Evolutionary conservation across 2,329 filamentous ascomycete species (phyloP).

Genomic region (Colletotrichum lupini): DNA sequence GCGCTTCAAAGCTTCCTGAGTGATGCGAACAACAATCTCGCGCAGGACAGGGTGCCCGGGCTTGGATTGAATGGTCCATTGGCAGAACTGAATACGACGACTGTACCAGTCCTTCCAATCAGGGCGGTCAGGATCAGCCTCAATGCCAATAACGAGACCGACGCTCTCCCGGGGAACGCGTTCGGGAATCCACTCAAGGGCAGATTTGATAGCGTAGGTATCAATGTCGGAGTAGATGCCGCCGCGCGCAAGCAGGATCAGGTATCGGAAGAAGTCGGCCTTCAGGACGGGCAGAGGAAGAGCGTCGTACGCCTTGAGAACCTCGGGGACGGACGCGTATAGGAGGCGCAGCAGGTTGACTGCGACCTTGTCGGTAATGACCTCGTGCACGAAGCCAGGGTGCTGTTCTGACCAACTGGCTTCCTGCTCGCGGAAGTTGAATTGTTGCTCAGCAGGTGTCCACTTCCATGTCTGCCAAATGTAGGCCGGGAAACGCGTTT

Average conservation of each 20-base stretch:
- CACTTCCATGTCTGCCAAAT: slow-evolving; percentile 99
- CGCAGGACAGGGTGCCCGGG: slow-evolving; percentile 92
- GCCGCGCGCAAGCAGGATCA: slow-evolving; percentile 71
- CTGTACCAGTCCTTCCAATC: slow-evolving; percentile 98
- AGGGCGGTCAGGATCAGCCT: slow-evolving; percentile 91
- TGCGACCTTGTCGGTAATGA: slow-evolving; percentile 92
- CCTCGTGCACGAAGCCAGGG: slow-evolving; percentile 93
- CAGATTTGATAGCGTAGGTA: slow-evolving; percentile 84
- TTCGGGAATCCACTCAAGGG: slow-evolving; percentile 86
- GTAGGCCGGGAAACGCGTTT: slow-evolving; percentile 92
- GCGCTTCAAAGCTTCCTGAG: slow-evolving; percentile 79
- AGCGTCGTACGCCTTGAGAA: slow-evolving; percentile 79
- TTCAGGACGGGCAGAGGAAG: slow-evolving; percentile 81
- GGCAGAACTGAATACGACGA: slow-evolving; percentile 95
- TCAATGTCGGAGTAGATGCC: slow-evolving; percentile 91
- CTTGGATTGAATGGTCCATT: slow-evolving; percentile 98
- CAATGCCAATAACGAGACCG: slow-evolving; percentile 92
- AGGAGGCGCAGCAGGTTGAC: slow-evolving; percentile 84
- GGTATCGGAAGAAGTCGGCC: slow-evolving; percentile 82
- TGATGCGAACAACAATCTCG: slow-evolving; percentile 88
- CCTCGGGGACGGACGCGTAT: slow-evolving; percentile 84
- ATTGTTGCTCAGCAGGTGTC: slow-evolving; percentile 80
- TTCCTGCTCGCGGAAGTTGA: slow-evolving; percentile 85
- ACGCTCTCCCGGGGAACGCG: slow-evolving; percentile 81
- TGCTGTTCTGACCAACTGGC: slow-evolving; percentile 90